Base-by-base conservation (phyloP, 371 early-diverging fungal species). In the Lichtheimia ramosa region DNA sequence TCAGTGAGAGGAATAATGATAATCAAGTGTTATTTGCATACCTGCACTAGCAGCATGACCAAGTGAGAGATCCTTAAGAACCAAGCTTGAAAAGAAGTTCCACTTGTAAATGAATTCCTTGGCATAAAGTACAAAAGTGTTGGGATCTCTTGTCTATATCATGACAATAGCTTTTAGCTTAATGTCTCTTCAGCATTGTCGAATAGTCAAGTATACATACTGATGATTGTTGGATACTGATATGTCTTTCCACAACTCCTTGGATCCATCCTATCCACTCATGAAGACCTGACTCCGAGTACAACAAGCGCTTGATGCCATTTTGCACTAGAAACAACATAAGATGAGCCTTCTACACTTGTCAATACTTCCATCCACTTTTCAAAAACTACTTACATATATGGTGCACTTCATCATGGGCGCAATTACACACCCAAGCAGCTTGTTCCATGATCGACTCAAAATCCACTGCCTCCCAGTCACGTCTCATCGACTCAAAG, bases 81-180 rank as follows among this genome's bases (percentile, higher is more conserved):
- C 61, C 18, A 83, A 42, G 2, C 73, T 59, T 2, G 68, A 61
- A 43, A 79, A 83, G 18, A 72, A 74, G n/a, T 62, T 74, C 86
- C 86, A 86, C 48, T 82, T 81, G 28, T 82, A 56, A 3, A 85
- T 48, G 20, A 82, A 63, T 58, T 83, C 83, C n/a, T 75, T 77
- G 14, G 79, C 77, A 27, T 70, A 64, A 25, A 68, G 3, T 3
- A 28, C 21, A 12, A 58, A 16, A 16, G 41, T 1, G 10, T 18
- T n/a, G 3, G 28, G 16, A 43, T 39, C n/a, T n/a, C 24, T 3
- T 10, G 48, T 8, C n/a, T 46, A 21, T 10, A n/a, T 27, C 18
- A 57, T 1, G n/a, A 16, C 21, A n/a, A 8, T 18, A 8, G 1
- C 7, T 14, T 18, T 14, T 14, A 25, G 51, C 12, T 15, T 5